Evolutionary conservation across 2,329 filamentous ascomycete species (phyloP).

Genomic region (Colletotrichum siamense): DNA sequence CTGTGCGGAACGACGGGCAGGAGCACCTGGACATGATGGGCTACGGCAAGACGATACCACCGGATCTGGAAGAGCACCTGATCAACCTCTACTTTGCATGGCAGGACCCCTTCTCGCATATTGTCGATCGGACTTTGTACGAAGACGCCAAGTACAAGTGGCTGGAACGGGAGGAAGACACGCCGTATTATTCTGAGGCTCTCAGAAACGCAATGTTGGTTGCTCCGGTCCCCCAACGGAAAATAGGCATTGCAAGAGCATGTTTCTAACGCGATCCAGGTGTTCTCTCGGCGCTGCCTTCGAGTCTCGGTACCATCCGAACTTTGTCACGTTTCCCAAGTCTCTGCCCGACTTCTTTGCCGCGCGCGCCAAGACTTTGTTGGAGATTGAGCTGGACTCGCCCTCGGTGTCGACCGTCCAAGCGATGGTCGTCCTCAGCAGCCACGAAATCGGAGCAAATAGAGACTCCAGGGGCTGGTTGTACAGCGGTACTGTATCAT

Average conservation of each 20-base stretch:
- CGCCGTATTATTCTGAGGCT: constrained; percentile 32
- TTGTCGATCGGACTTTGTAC: constrained; percentile 28
- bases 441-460: constrained; percentile 30
- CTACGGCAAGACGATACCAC: constrained; percentile 21
- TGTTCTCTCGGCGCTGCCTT: constrained; percentile 47
- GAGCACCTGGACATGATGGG: constrained; percentile 29
- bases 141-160: constrained; percentile 20
- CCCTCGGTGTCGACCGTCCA: constrained; percentile 30
- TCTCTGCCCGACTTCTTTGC: constrained; percentile 34
- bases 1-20: constrained; percentile 28
- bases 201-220: constrained; percentile 32
- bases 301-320: constrained; percentile 46
- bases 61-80: constrained; percentile 22
- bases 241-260: background rate
- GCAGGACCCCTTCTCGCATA: constrained; percentile 28
- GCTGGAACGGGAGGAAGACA: constrained; percentile 21
- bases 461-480: constrained; percentile 31
- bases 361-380: constrained; percentile 27
- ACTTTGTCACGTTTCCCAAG: constrained; percentile 37
- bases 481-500: constrained; percentile 26
- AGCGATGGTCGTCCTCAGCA: constrained; percentile 29
- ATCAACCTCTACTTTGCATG: constrained; percentile 28
- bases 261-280: constrained; percentile 25
- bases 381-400: constrained; percentile 31
- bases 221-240: background rate